Percentiles rank a stretch among this genome's conserved stretches.
Conservation (phyloP, 441 rosid genomes). For the Sinapis alba region DNA sequence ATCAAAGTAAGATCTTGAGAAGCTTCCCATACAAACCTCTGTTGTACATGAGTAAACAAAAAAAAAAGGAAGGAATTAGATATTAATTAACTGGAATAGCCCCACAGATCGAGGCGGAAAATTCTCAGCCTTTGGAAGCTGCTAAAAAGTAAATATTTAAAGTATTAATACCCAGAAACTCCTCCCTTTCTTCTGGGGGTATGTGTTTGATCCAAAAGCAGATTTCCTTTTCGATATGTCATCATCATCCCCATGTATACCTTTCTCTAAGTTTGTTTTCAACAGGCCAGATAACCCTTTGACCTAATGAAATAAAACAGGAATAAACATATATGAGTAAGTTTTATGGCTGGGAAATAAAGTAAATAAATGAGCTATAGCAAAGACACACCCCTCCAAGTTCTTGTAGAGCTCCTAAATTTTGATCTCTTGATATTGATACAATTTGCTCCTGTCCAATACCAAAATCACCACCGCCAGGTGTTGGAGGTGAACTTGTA, state of each 20-base stretch:
- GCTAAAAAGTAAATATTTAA: conserved; percentile 1
- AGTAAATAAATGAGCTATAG: conserved; percentile 19
- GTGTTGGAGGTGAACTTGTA: conserved; percentile 31
- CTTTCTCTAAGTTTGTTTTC: conserved; percentile 81
- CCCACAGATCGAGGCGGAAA: neutral
- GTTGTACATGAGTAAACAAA: conserved; percentile 7
- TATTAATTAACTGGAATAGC: conserved; percentile 19
- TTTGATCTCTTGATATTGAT: conserved; percentile 80
- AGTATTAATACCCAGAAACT: conserved; percentile 78
- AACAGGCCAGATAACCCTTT: conserved; percentile 64
- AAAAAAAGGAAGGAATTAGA: conserved; percentile 3
- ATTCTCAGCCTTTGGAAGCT: conserved; percentile 13
- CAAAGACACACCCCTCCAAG: conserved; percentile 75
- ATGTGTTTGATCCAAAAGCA: conserved; percentile 92
- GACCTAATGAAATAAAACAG: conserved; percentile 51
- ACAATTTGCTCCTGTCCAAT: conserved; percentile 71
- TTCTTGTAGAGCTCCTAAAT: conserved; percentile 54
- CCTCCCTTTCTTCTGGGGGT: conserved; percentile 94
- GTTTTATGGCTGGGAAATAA: conserved; percentile 25
- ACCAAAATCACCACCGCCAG: conserved; percentile 65
- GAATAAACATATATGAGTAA: conserved; percentile 18
- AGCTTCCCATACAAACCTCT: conserved; percentile 99
- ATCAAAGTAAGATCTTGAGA: conserved; percentile 97
- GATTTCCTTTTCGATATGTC: conserved; percentile 70
- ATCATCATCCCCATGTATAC: conserved; percentile 73